These are phyloP conservation scores for Coprinopsis strossmayeri DNA, from an alignment of 768 basidiomycete genomes.

Conservation along the genomic window DNA sequence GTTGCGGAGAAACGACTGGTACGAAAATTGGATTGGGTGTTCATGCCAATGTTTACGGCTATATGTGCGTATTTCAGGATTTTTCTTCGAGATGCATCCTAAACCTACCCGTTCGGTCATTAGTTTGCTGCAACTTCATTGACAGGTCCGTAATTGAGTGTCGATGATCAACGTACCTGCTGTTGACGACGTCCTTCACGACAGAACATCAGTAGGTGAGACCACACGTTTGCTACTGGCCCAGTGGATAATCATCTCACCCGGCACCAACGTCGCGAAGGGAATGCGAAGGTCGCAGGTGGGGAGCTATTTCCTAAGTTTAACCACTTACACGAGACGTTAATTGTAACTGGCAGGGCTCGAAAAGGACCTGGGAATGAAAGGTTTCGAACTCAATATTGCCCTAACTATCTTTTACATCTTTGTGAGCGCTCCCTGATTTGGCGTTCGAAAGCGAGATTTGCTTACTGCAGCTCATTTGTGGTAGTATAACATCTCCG, in stretches of 20 bases:
- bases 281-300: slow-evolving; percentile 21
- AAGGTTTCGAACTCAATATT: slow-evolving; percentile 34
- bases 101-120: not conserved
- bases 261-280: slow-evolving; percentile 4
- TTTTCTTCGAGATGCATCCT: not conserved
- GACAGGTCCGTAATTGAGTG: slow-evolving; percentile 21
- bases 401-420: slow-evolving; percentile 36
- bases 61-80: slow-evolving; percentile 25
- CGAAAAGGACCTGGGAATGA: slow-evolving; percentile 34
- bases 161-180: not conserved
- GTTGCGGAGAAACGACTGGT: slow-evolving; percentile 27
- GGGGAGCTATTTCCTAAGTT: slow-evolving; percentile 5
- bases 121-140: slow-evolving; percentile 33
- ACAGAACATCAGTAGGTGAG: slow-evolving; percentile 15
- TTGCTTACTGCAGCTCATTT: not conserved
- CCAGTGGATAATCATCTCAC: not conserved
- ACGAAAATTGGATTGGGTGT: slow-evolving; percentile 26
- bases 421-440: slow-evolving; percentile 19
- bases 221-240: not conserved
- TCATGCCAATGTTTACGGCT: slow-evolving; percentile 32
- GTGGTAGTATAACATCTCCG: slow-evolving; percentile 29
- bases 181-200: not conserved
- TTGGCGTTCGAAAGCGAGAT: not conserved
- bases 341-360: slow-evolving; percentile 19
- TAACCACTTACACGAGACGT: not conserved